phyloP scores from a whole-genome alignment of 139 green algal species.

The Chlamydomonas sp. region DNA sequence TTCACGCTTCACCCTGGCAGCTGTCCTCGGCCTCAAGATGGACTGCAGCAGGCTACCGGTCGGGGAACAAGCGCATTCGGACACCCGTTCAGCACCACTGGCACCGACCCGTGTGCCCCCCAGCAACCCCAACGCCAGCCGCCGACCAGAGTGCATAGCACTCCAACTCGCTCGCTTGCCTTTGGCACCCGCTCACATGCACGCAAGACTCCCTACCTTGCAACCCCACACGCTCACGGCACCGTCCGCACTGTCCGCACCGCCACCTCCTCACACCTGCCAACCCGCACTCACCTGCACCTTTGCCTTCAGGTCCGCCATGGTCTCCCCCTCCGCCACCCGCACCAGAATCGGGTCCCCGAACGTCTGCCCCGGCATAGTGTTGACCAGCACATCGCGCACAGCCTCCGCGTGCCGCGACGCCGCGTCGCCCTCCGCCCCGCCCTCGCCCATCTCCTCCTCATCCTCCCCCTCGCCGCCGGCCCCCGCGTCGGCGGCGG shows the following conservation, averaged over 20 bases:
- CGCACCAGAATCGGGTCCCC: slow-evolving; percentile 91
- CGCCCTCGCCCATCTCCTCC: not conserved
- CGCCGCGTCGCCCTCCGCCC: not conserved
- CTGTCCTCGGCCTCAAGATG: not conserved
- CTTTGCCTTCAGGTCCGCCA: slow-evolving; percentile 69
- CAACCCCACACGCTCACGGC: not conserved
- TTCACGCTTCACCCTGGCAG: not conserved
- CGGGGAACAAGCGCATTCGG: no score
- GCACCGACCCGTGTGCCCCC: no score
- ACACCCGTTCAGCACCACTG: no score
- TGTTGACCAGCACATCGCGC: not conserved
- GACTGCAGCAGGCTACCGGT: no score
- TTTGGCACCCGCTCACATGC: not conserved
- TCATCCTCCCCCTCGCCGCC: not conserved
- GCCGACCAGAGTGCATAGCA: not conserved
- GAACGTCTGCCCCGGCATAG: slow-evolving; percentile 69
- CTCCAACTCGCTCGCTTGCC: not conserved
- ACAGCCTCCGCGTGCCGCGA: not conserved
- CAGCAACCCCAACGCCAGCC: no score
- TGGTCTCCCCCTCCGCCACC: slow-evolving; percentile 77
- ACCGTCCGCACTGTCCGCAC: not conserved
- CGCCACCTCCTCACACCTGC: not conserved
- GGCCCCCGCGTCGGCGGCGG: not conserved
- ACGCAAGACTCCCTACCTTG: not conserved
- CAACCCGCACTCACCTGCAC: slow-evolving; percentile 63